These are phyloP conservation scores for Talaromyces liani DNA, from an alignment of 495 filamentous ascomycete species.

Conservation along the genomic window DNA sequence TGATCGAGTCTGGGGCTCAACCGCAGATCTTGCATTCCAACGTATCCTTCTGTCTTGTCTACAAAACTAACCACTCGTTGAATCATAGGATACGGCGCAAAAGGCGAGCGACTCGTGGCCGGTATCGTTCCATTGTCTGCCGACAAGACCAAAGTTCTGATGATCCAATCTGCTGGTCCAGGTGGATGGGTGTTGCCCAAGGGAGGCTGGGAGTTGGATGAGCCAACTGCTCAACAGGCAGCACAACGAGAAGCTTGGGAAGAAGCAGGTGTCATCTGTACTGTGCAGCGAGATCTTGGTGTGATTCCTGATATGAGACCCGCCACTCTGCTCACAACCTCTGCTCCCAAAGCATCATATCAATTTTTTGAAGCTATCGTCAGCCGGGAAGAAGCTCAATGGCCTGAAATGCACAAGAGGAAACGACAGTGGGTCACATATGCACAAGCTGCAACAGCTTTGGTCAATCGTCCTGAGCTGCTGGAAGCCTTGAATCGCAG, in stretches of 20 bases:
- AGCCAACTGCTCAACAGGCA: conserved; percentile 59
- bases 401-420: conserved; percentile 93
- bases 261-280: conserved; percentile 85
- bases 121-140: conserved; percentile 79
- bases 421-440: conserved; percentile 84
- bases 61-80: background rate
- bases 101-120: conserved; percentile 91
- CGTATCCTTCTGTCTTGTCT: background rate
- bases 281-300: conserved; percentile 74
- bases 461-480: conserved; percentile 78
- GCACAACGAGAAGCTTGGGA: conserved; percentile 91
- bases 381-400: conserved; percentile 70
- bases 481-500: conserved; percentile 79
- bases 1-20: background rate
- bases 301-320: conserved; percentile 71
- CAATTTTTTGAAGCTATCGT: conserved; percentile 86
- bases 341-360: conserved; percentile 70
- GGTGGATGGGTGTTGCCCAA: conserved; percentile 95
- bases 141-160: conserved; percentile 73
- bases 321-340: conserved; percentile 45
- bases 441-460: conserved; percentile 64
- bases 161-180: conserved; percentile 86
- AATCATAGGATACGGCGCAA: conserved; percentile 72
- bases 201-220: conserved; percentile 95
- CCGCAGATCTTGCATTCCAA: conserved; percentile 5